These are phyloP conservation scores for Tremella mesenterica DNA, from an alignment of 768 basidiomycete species.

Conservation along the genomic window DNA sequence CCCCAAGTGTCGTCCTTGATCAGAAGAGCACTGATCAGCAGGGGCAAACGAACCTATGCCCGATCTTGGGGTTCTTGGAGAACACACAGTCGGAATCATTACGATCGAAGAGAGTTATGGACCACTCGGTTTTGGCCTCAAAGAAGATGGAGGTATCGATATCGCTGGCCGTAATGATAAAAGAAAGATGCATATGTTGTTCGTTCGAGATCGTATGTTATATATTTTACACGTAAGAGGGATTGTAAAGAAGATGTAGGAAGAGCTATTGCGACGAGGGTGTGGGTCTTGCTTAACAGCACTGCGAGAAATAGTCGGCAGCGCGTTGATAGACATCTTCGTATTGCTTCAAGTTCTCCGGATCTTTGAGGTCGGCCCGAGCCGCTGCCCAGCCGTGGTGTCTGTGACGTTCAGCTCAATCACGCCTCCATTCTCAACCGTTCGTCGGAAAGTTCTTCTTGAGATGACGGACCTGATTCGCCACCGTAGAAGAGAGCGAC, in stretches of 20 bases:
- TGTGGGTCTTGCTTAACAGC: slow-evolving; percentile 2
- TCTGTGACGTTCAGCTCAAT: slow-evolving; percentile 34
- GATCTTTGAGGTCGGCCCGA: slow-evolving; percentile 53
- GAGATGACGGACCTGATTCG: slow-evolving; percentile 3
- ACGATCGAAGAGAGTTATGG: background rate
- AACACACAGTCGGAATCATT: background rate
- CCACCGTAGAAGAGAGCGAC: background rate
- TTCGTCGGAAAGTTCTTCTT: too few species aligned
- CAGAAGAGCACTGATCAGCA: background rate
- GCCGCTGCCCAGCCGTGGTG: slow-evolving; percentile 59
- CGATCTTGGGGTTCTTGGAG: background rate
- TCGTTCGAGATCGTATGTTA: background rate
- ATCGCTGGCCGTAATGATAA: background rate
- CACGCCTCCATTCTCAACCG: background rate
- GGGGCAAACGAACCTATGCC: background rate
- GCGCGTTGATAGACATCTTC: slow-evolving; percentile 55
- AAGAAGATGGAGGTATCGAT: background rate
- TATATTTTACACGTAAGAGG: too few species aligned
- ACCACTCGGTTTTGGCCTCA: background rate
- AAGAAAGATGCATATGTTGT: background rate
- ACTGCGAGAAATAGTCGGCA: slow-evolving; percentile 47
- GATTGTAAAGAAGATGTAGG: too few species aligned
- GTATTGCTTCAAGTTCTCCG: slow-evolving; percentile 56
- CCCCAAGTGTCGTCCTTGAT: background rate
- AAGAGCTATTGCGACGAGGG: background rate